Percentiles rank a stretch among this genome's conserved stretches.
Evolutionary conservation across 306 rosid species (phyloP).

Genomic region (Malus orientalis): DNA sequence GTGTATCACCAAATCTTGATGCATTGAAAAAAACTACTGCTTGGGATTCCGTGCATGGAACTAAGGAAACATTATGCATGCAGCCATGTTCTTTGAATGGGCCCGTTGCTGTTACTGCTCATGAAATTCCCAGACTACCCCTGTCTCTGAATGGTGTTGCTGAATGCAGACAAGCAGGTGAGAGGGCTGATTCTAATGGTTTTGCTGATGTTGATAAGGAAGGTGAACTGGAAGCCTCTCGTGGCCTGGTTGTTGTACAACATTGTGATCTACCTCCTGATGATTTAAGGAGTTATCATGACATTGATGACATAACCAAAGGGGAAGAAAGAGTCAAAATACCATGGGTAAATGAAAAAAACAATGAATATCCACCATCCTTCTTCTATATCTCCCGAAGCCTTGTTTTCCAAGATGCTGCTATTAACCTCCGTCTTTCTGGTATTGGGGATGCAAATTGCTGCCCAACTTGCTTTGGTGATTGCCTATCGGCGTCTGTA

Average conservation of each 20-base stretch:
- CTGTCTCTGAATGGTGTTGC: constrained; percentile 21
- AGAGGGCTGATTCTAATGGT: constrained; percentile 20
- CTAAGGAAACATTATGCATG: constrained; percentile 21
- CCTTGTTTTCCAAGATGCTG: constrained; percentile 54
- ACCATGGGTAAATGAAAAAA: constrained; percentile 58
- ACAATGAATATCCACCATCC: constrained; percentile 38
- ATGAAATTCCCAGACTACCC: constrained; percentile 13
- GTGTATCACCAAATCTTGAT: constrained; percentile 30
- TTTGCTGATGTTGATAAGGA: constrained; percentile 23
- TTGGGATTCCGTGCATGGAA: constrained; percentile 26
- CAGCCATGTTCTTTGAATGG: constrained; percentile 30
- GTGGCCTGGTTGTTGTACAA: constrained; percentile 32
- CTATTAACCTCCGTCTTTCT: constrained; percentile 49
- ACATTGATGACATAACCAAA: constrained; percentile 55
- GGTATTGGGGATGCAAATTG: constrained; percentile 52
- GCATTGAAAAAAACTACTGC: constrained; percentile 29
- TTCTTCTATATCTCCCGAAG: constrained; percentile 59
- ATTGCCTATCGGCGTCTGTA: constrained; percentile 48
- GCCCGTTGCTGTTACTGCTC: constrained; percentile 22
- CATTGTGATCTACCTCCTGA: constrained; percentile 27
- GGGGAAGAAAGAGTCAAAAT: constrained; percentile 75
- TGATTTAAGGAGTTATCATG: constrained; percentile 35
- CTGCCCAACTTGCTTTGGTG: constrained; percentile 75
- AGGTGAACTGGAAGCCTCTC: constrained; percentile 22
- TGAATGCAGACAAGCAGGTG: constrained; percentile 14